Percentiles rank a stretch among this genome's conserved stretches.
These are phyloP conservation scores for Skeletonema costatum DNA, from an alignment of 108 stramenopile genomes.

Conservation along the genomic window DNA sequence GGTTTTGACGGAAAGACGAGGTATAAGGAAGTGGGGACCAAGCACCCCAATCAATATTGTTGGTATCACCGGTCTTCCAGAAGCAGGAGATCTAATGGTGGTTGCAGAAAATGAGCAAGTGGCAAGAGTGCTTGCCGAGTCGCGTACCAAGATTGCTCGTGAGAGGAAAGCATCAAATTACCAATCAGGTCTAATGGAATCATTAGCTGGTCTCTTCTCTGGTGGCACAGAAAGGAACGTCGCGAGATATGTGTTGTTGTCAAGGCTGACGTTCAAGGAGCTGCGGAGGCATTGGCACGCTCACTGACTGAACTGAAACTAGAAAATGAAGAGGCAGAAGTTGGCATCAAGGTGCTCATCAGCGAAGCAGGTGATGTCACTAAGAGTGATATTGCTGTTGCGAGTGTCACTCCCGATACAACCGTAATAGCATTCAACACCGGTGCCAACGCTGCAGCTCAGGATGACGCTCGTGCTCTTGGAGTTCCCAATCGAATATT, in stretches of 20 bases:
- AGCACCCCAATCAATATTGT: constrained; percentile 87
- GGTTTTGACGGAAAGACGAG: constrained; percentile 82
- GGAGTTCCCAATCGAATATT: constrained; percentile 91
- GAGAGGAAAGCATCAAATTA: constrained; percentile 71
- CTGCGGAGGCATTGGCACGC: constrained; percentile 92
- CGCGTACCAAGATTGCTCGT: constrained; percentile 75
- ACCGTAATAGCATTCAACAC: constrained; percentile 93
- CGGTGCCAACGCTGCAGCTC: constrained; percentile 84
- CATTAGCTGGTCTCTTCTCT: constrained; percentile 72
- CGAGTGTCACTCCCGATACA: constrained; percentile 87
- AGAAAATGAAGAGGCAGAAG: constrained; percentile 87
- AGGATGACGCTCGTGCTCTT: constrained; percentile 84
- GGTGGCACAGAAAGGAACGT: constrained; percentile 69
- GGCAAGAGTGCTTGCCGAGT: constrained; percentile 79
- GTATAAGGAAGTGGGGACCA: constrained; percentile 88
- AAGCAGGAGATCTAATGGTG: constrained; percentile 89
- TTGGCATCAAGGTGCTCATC: constrained; percentile 85
- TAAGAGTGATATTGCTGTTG: constrained; percentile 94
- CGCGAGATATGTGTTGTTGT: constrained; percentile 93
- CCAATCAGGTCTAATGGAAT: constrained; percentile 85
- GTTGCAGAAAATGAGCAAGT: constrained; percentile 81
- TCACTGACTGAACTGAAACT: constrained; percentile 84
- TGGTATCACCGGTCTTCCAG: constrained; percentile 87
- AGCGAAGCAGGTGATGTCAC: constrained; percentile 93
- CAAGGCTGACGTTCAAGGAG: constrained; percentile 95